Evolutionary conservation across 257 asterid species (phyloP).

Genomic region (Penstemon newberryi): DNA sequence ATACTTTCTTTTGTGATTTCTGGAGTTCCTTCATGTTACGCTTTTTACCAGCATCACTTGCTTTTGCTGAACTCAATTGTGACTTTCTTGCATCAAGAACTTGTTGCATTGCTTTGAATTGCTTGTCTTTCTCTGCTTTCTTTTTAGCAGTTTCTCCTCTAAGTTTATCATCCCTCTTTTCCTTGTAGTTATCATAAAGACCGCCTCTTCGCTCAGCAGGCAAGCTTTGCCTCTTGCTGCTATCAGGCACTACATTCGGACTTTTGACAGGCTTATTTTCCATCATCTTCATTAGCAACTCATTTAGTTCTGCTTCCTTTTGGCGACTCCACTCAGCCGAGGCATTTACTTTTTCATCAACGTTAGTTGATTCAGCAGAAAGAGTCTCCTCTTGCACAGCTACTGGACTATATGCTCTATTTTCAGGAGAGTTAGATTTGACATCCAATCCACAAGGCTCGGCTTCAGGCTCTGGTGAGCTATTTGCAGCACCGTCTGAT

Average conservation of each 20-base stretch:
- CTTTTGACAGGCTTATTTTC: constrained; percentile 75
- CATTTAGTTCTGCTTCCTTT: constrained; percentile 89
- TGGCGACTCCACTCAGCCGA: constrained; percentile 91
- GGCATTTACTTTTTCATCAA: constrained; percentile 43
- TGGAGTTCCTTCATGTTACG: constrained; percentile 53
- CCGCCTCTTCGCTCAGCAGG: constrained; percentile 65
- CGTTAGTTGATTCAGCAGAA: constrained; percentile 40
- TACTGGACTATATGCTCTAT: constrained; percentile 32
- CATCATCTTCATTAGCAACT: constrained; percentile 84
- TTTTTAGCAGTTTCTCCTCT: constrained; percentile 55
- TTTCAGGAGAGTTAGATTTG: constrained; percentile 39
- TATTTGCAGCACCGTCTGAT: constrained; percentile 25
- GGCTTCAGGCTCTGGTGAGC: constrained; percentile 39
- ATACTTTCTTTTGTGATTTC: constrained; percentile 48
- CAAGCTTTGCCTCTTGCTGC: constrained; percentile 56
- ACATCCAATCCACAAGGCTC: constrained; percentile 40
- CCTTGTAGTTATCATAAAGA: constrained; percentile 61
- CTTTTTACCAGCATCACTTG: constrained; percentile 49
- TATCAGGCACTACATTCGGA: constrained; percentile 40
- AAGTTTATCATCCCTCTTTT: constrained; percentile 77
- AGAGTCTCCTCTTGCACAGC: constrained; percentile 43
- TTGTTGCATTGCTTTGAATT: constrained; percentile 46
- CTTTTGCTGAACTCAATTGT: constrained; percentile 43
- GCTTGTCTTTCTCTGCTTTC: constrained; percentile 61
- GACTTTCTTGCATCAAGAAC: constrained; percentile 57